phyloP scores from a whole-genome alignment of 1,284 basidiomycete species.

The Heliocybe sulcata region DNA sequence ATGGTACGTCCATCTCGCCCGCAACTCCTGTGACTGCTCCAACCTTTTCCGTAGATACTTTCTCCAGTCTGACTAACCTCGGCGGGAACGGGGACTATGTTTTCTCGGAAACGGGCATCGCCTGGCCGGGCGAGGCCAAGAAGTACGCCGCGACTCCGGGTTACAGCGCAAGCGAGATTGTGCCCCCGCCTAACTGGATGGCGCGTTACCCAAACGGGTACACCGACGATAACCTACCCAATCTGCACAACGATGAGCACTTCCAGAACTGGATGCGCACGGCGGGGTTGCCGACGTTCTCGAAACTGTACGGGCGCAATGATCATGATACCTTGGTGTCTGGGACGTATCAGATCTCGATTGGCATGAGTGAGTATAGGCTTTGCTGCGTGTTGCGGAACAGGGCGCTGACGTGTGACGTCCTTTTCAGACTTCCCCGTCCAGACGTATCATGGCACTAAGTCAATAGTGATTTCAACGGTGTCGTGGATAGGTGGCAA shows the following conservation, averaged over 20 bases:
- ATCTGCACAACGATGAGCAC: slow-evolving; percentile 80
- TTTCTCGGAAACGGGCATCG: slow-evolving; percentile 80
- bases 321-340: slow-evolving; percentile 68
- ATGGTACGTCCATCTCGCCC: slow-evolving; percentile 52
- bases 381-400: neutral
- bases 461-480: slow-evolving; percentile 94
- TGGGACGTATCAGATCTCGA: slow-evolving; percentile 74
- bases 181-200: slow-evolving; percentile 93
- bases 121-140: slow-evolving; percentile 91
- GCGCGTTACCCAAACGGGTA: slow-evolving; percentile 72
- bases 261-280: slow-evolving; percentile 99
- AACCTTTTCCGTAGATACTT: slow-evolving; percentile 59
- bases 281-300: slow-evolving; percentile 93
- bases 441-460: slow-evolving; percentile 86
- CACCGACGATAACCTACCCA: slow-evolving; percentile 52
- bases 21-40: neutral
- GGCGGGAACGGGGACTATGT: slow-evolving; percentile 54
- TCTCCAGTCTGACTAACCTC: slow-evolving; percentile 53
- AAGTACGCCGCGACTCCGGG: slow-evolving; percentile 71
- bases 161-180: slow-evolving; percentile 55
- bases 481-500: slow-evolving; percentile 98
- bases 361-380: slow-evolving; percentile 71
- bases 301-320: slow-evolving; percentile 91
- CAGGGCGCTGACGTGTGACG: neutral
- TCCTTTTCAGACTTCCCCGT: slow-evolving; percentile 83